These are phyloP conservation scores for Elaeagnus macrophylla DNA, from an alignment of 306 rosid species.

Conservation along the genomic window DNA sequence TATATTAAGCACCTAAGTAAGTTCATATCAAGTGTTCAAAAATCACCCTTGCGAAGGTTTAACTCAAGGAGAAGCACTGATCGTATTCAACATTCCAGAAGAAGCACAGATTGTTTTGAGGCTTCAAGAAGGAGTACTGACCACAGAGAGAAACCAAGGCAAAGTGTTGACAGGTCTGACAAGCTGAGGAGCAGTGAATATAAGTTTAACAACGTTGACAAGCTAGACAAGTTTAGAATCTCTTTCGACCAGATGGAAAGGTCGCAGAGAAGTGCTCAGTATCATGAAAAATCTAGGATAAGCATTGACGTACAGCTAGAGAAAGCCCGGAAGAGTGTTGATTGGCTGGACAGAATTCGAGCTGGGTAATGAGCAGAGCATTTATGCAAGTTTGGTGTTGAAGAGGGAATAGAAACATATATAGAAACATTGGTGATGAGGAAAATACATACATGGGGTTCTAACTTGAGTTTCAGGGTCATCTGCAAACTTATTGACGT, in stretches of 20 bases:
- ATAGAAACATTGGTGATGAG: slow-evolving; percentile 15
- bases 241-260: slow-evolving; percentile 61
- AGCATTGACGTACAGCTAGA: slow-evolving; percentile 71
- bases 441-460: slow-evolving; percentile 29
- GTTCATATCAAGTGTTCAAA: slow-evolving; percentile 52
- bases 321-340: slow-evolving; percentile 67
- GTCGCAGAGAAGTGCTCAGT: slow-evolving; percentile 65
- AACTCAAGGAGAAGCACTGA: slow-evolving; percentile 58
- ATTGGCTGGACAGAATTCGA: slow-evolving; percentile 81
- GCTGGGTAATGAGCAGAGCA: slow-evolving; percentile 29
- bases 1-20: slow-evolving; percentile 59
- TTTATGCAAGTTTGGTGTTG: slow-evolving; percentile 26
- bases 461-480: slow-evolving; percentile 38
- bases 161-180: slow-evolving; percentile 53
- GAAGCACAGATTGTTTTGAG: slow-evolving; percentile 51
- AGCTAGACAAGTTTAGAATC: slow-evolving; percentile 47
- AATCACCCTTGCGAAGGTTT: slow-evolving; percentile 37
- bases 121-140: slow-evolving; percentile 71
- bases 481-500: background rate
- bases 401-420: slow-evolving; percentile 29
- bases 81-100: slow-evolving; percentile 44
- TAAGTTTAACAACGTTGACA: slow-evolving; percentile 45
- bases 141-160: slow-evolving; percentile 67
- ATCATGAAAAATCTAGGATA: slow-evolving; percentile 63
- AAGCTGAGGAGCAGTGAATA: slow-evolving; percentile 44